A percentile compares a stretch with the other conserved stretches of the same genome.
phyloP scores from a whole-genome alignment of 2,329 filamentous ascomycete species.

The Davidsoniella australis region DNA sequence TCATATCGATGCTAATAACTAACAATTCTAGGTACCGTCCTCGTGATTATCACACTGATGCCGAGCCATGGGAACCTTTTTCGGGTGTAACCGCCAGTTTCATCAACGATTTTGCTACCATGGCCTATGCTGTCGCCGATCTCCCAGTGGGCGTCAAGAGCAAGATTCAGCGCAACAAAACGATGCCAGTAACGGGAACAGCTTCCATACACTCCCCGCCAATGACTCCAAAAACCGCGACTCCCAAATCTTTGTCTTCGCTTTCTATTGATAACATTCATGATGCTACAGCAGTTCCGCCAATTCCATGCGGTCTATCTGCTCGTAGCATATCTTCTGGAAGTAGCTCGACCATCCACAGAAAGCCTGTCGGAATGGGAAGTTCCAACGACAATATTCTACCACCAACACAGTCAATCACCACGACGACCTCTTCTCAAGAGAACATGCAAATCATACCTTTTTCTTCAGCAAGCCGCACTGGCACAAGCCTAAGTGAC shows the following conservation, averaged over 20 bases:
- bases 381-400: not conserved
- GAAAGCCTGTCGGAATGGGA: not conserved
- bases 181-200: not conserved
- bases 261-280: too few species aligned
- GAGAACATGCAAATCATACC: too few species aligned
- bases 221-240: not conserved
- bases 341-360: not conserved
- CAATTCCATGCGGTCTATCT: not conserved
- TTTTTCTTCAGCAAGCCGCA: too few species aligned
- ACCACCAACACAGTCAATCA: too few species aligned
- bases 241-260: not conserved
- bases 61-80: constrained; percentile 64
- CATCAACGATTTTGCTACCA: constrained; percentile 63
- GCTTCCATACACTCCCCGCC: not conserved
- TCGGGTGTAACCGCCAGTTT: constrained; percentile 61
- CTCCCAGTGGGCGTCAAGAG: constrained; percentile 29
- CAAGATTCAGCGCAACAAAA: not conserved
- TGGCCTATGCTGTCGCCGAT: constrained; percentile 71
- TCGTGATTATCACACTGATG: constrained; percentile 58
- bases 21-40: constrained; percentile 22
- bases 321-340: not conserved
- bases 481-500: too few species aligned
- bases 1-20: constrained; percentile 2
- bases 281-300: not conserved
- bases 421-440: too few species aligned